Conservation (phyloP, 495 filamentous ascomycete species). For the Daldinia loculata region DNA sequence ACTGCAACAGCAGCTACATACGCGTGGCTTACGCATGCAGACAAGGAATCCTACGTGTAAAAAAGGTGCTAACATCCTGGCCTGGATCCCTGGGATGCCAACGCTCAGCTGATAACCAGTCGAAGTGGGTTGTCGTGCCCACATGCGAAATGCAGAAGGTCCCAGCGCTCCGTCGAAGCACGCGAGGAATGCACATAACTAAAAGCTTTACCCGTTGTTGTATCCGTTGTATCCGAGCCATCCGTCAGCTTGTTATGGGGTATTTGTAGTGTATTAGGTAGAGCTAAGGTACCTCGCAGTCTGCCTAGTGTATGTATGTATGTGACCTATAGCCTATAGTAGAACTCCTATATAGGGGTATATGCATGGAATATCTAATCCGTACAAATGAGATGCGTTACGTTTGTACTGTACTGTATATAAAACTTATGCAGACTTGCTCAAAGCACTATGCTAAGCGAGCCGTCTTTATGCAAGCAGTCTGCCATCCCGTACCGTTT, state of each 20-base stretch:
- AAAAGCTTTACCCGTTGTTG: too few relatives aligned
- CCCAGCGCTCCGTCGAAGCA: neutral
- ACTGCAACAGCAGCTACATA: neutral
- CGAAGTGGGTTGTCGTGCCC: neutral
- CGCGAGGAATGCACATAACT: conserved; percentile 3
- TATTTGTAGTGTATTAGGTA: neutral
- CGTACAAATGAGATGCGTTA: too few relatives aligned
- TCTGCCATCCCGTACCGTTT: conserved; percentile 45
- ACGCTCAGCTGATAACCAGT: neutral
- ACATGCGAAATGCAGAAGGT: neutral
- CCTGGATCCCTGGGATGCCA: neutral
- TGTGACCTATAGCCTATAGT: neutral
- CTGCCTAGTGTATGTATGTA: neutral
- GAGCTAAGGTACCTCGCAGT: neutral
- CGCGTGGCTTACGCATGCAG: neutral
- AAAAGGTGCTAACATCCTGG: neutral
- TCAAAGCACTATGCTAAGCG: conserved; percentile 30
- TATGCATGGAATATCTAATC: too few relatives aligned
- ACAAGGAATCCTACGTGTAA: neutral
- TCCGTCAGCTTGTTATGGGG: neutral
- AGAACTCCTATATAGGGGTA: neutral
- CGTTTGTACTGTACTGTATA: too few relatives aligned
- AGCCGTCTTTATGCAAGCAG: conserved; percentile 37
- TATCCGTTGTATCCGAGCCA: neutral
- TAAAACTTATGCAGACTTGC: neutral